Evolutionary conservation across 2,329 filamentous ascomycete genomes (phyloP).

Genomic region (Macroventuria anomochaeta): DNA sequence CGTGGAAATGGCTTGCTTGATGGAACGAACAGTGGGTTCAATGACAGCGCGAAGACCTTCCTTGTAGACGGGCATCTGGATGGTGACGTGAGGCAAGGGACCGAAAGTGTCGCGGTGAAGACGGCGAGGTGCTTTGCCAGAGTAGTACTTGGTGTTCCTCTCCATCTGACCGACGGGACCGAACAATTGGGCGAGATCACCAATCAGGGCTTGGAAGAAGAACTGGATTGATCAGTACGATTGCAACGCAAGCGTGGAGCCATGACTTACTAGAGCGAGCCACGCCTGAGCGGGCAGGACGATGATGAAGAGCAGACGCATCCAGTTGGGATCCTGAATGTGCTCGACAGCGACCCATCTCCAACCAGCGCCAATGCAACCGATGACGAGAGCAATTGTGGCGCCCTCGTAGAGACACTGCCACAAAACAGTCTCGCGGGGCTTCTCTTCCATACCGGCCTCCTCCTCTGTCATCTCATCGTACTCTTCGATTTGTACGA

Average conservation of each 20-base stretch:
- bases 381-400: constrained; percentile 61
- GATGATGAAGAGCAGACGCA: constrained; percentile 61
- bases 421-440: constrained; percentile 61
- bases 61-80: constrained; percentile 89
- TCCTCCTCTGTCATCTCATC: constrained; percentile 35
- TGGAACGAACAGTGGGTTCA: constrained; percentile 75
- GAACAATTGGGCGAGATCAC: constrained; percentile 62
- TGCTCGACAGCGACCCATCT: constrained; percentile 62
- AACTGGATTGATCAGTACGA: constrained; percentile 28
- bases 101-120: constrained; percentile 61
- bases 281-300: constrained; percentile 64
- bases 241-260: not conserved
- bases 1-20: constrained; percentile 69
- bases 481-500: constrained; percentile 20
- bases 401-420: constrained; percentile 61
- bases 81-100: constrained; percentile 71
- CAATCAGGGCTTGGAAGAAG: constrained; percentile 39
- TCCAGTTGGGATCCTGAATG: constrained; percentile 60
- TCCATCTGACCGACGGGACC: constrained; percentile 76
- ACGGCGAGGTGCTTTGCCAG: constrained; percentile 60
- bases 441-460: constrained; percentile 26
- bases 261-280: constrained; percentile 57
- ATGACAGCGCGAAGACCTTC: constrained; percentile 80
- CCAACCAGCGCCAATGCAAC: constrained; percentile 64
- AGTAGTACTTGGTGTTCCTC: constrained; percentile 82